These are phyloP conservation scores for Dacryopinax spathularia DNA, from an alignment of 768 basidiomycete genomes.

Conservation along the genomic window DNA sequence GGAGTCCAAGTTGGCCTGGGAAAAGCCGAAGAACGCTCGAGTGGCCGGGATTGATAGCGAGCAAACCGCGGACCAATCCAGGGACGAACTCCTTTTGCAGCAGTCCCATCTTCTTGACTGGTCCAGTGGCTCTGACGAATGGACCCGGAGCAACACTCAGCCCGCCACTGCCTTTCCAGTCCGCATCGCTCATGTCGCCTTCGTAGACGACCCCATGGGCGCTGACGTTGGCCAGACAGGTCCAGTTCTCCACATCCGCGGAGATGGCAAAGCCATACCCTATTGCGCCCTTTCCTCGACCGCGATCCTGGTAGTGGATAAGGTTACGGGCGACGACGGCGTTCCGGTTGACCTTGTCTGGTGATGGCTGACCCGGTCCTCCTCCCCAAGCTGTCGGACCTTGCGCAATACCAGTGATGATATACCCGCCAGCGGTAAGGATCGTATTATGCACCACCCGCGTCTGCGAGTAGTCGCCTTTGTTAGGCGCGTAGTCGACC, in stretches of 20 bases:
- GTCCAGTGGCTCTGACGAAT: slow-evolving; percentile 12
- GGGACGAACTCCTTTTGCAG: slow-evolving; percentile 9
- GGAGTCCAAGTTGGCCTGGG: slow-evolving; percentile 13
- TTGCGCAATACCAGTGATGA: slow-evolving; percentile 18
- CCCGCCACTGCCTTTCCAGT: slow-evolving; percentile 3
- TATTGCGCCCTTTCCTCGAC: slow-evolving; percentile 6
- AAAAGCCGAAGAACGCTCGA: slow-evolving; percentile 10
- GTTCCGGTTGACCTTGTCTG: slow-evolving; percentile 11
- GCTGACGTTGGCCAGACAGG: slow-evolving; percentile 15
- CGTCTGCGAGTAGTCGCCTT: slow-evolving; percentile 15
- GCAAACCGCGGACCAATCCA: slow-evolving; percentile 6
- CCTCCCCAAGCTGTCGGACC: slow-evolving; percentile 15
- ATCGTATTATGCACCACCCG: slow-evolving; percentile 18
- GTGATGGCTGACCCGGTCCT: neutral
- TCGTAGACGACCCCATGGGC: slow-evolving; percentile 8
- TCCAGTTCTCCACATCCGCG: slow-evolving; percentile 16
- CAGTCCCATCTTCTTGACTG: neutral
- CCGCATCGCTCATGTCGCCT: slow-evolving; percentile 10
- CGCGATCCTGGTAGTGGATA: slow-evolving; percentile 9
- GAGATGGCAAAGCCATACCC: slow-evolving; percentile 17
- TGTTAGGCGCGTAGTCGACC: slow-evolving; percentile 16
- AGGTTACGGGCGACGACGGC: slow-evolving; percentile 15
- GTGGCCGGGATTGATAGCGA: slow-evolving; percentile 13
- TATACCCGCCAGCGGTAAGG: slow-evolving; percentile 12
- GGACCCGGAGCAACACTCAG: slow-evolving; percentile 15